Percentiles rank a stretch among this genome's conserved stretches.
Evolutionary conservation across 1,284 basidiomycete genomes (phyloP).

Genomic region (Pascua guehoae): DNA sequence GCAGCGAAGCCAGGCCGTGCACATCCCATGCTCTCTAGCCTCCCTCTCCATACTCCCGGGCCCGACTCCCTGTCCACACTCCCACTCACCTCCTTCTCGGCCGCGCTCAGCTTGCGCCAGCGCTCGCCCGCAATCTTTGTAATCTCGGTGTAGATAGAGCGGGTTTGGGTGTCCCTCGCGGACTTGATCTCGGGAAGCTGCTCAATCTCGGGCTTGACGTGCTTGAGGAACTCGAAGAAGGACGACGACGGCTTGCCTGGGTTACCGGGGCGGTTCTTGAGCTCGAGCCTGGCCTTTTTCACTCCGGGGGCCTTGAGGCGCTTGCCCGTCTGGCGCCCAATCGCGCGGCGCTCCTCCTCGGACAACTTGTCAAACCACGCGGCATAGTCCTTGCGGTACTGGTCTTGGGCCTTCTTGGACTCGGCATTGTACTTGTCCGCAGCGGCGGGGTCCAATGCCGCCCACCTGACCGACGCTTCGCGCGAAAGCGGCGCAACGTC

Average conservation of each 20-base stretch:
- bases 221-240: conserved; percentile 28
- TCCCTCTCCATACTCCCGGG: too few species aligned
- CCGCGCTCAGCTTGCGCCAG: conserved; percentile 30
- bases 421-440: conserved; percentile 11
- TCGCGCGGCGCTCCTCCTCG: conserved; percentile 19
- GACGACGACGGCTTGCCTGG: conserved; percentile 28
- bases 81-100: conserved; percentile 33
- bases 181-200: conserved; percentile 1
- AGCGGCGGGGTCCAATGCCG: conserved; percentile 9
- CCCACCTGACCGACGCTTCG: conserved; percentile 21
- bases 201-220: conserved; percentile 8
- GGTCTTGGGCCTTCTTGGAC: conserved; percentile 10
- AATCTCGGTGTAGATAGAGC: not conserved
- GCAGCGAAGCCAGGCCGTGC: too few species aligned
- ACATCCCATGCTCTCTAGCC: too few species aligned
- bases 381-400: conserved; percentile 23
- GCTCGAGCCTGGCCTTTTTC: conserved; percentile 10
- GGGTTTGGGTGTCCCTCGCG: not conserved
- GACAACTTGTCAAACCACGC: conserved; percentile 25
- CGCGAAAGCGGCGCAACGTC: conserved; percentile 13
- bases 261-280: conserved; percentile 23
- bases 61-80: too few species aligned
- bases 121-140: conserved; percentile 25
- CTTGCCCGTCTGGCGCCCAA: conserved; percentile 13
- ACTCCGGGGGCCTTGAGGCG: not conserved